Conservation (phyloP, 2,329 filamentous ascomycete species). For the Ascochyta lentis region DNA sequence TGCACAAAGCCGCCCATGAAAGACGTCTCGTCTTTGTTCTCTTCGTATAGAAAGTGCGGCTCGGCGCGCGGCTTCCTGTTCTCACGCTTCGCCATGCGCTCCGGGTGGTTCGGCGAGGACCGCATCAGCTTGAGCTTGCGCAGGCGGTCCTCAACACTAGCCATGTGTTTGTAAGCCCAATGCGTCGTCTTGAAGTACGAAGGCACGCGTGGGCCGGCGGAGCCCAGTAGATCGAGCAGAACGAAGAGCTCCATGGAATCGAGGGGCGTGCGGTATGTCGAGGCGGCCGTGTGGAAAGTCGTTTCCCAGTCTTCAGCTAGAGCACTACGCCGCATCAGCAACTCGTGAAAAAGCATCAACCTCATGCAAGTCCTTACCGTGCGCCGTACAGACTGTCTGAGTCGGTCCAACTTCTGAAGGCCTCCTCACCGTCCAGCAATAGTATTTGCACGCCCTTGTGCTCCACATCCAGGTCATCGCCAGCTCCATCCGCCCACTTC, state of each 20-base stretch:
- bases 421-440: slow-evolving; percentile 92
- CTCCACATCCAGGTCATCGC: slow-evolving; percentile 63
- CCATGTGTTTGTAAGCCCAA: slow-evolving; percentile 88
- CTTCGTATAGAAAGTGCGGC: slow-evolving; percentile 63
- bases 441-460: slow-evolving; percentile 87
- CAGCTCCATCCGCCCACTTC: slow-evolving; percentile 73
- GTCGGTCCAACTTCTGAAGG: slow-evolving; percentile 80
- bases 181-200: slow-evolving; percentile 92
- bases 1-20: slow-evolving; percentile 67
- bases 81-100: slow-evolving; percentile 45
- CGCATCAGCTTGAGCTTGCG: slow-evolving; percentile 71
- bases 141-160: slow-evolving; percentile 75
- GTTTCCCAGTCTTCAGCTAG: slow-evolving; percentile 85
- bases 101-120: slow-evolving; percentile 61
- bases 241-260: slow-evolving; percentile 87
- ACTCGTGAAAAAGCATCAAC: neutral
- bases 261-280: slow-evolving; percentile 76
- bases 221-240: slow-evolving; percentile 85
- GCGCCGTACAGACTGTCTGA: slow-evolving; percentile 90
- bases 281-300: slow-evolving; percentile 71
- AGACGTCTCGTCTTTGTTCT: slow-evolving; percentile 60
- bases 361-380: slow-evolving; percentile 60
- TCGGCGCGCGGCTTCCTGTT: slow-evolving; percentile 41
- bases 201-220: slow-evolving; percentile 71
- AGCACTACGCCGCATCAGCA: slow-evolving; percentile 52